Conservation (phyloP, 805 yeast genomes). For the Saccharomycopsis javanensis region DNA sequence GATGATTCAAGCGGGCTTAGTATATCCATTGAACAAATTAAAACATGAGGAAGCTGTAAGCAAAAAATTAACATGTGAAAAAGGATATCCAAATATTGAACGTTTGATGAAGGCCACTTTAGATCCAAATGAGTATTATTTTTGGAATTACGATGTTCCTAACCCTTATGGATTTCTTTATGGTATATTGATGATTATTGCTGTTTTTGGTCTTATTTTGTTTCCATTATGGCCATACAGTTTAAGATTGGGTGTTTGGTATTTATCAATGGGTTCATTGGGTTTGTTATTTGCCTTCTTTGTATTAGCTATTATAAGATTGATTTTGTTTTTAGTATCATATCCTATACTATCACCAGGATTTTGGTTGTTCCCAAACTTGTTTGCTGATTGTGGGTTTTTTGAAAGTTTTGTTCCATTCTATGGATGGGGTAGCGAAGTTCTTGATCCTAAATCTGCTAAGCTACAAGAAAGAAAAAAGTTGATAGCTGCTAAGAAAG, state of each 20-base stretch:
- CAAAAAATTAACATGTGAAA: slow-evolving; percentile 39
- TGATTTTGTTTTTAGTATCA: slow-evolving; percentile 56
- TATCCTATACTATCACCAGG: slow-evolving; percentile 54
- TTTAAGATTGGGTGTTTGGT: slow-evolving; percentile 89
- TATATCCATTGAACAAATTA: slow-evolving; percentile 68
- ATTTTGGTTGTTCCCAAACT: slow-evolving; percentile 93
- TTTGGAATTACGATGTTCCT: slow-evolving; percentile 74
- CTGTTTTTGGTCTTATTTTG: slow-evolving; percentile 51
- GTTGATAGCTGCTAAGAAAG: slow-evolving; percentile 27
- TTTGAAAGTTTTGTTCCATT: slow-evolving; percentile 83
- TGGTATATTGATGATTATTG: slow-evolving; percentile 57
- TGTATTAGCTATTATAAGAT: slow-evolving; percentile 66
- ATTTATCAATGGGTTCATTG: slow-evolving; percentile 65
- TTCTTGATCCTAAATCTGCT: slow-evolving; percentile 16
- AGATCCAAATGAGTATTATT: slow-evolving; percentile 60
- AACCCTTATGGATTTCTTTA: slow-evolving; percentile 48
- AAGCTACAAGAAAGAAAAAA: slow-evolving; percentile 14
- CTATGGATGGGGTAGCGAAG: slow-evolving; percentile 66
- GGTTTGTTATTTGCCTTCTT: slow-evolving; percentile 70
- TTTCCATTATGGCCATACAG: slow-evolving; percentile 94
- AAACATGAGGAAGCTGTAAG: slow-evolving; percentile 58
- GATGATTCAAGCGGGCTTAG: slow-evolving; percentile 62
- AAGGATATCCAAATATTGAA: slow-evolving; percentile 50
- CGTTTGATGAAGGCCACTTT: slow-evolving; percentile 49
- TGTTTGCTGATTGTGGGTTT: slow-evolving; percentile 92